Base-by-base conservation (phyloP, 2,329 filamentous ascomycete genomes). In the Gnomoniopsis smithogilvyi region DNA sequence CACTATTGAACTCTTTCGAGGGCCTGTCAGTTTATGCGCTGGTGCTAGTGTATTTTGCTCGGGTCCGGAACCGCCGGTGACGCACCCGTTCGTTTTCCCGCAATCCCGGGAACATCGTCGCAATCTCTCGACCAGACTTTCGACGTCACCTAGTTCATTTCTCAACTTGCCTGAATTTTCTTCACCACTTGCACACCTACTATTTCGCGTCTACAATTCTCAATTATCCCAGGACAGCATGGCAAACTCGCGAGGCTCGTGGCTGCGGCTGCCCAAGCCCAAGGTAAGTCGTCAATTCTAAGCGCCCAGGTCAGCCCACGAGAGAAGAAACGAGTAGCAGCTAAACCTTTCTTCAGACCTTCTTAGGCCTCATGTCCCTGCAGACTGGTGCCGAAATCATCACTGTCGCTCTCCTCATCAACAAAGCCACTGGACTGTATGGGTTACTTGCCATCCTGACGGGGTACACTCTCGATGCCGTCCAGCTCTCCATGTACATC, bases 371-470 rank as follows among this genome's bases (percentile, higher is more conserved):
- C 69, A 89, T 96, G 79, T 91, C 90, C 70, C 86, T 97, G 56
- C 90, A 91, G 67, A 94, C 91, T 36, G 93, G 91, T 65, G 88
- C 91, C 50, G 91, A 95, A 67, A 83, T 97, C 68, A 92, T 96
- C 68, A 87, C 90, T 4, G 81, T 95, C 62, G 87, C 90, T 12
- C 84, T 96, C 64, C 81, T 96, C 57, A 88, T 97, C 77, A 97
- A 97, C 81, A 96, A 96, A 75, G 85, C 93, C 65, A 94, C 91
- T 52, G 93, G 92, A 59, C 80, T 96, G 66, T 97, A 96, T 74
- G 93, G 93, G 64, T 81, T 97, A 47, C 87, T 97, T 66, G 92
- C 93, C 60, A 84, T 96, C 66, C 80, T 96, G 64, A 96, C 93
- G 24, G 94, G 94, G 70, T 92, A 91, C 74, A 80, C 88, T 66